Evolutionary conservation across 345 rosid genomes (phyloP).

Genomic region (Lepidium sativum): DNA sequence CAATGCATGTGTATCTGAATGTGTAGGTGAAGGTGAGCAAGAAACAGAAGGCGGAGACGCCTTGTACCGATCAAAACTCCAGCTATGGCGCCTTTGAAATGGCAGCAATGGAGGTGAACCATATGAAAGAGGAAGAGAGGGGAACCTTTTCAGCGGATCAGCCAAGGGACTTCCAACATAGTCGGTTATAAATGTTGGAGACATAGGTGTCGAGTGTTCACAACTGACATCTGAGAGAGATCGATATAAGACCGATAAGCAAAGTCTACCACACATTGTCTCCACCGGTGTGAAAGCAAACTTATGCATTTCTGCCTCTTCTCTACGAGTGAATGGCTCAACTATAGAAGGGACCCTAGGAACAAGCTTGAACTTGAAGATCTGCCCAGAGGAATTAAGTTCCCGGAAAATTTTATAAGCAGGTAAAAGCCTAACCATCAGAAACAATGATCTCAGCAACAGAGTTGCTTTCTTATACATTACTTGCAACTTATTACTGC

Average conservation of each 20-base stretch:
- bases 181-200: slow-evolving; percentile 75
- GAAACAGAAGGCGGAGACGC: slow-evolving; percentile 61
- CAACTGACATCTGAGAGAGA: slow-evolving; percentile 56
- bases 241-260: slow-evolving; percentile 65
- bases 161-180: slow-evolving; percentile 98
- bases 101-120: slow-evolving; percentile 76
- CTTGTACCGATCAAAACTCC: slow-evolving; percentile 65
- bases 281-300: slow-evolving; percentile 83
- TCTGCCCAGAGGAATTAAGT: slow-evolving; percentile 65
- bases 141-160: slow-evolving; percentile 71
- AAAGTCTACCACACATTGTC: slow-evolving; percentile 73
- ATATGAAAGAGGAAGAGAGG: slow-evolving; percentile 63
- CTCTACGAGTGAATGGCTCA: slow-evolving; percentile 77
- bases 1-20: slow-evolving; percentile 54
- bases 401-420: slow-evolving; percentile 78
- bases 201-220: slow-evolving; percentile 64
- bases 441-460: slow-evolving; percentile 79
- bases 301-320: slow-evolving; percentile 79
- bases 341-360: slow-evolving; percentile 72
- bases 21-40: slow-evolving; percentile 79
- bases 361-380: slow-evolving; percentile 46
- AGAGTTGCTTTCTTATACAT: slow-evolving; percentile 74
- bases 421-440: slow-evolving; percentile 79
- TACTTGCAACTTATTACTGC: slow-evolving; percentile 43
- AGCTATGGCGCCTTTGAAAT: slow-evolving; percentile 78